phyloP scores from a whole-genome alignment of 2,329 filamentous ascomycete species.

The Chaetomium globosum region DNA sequence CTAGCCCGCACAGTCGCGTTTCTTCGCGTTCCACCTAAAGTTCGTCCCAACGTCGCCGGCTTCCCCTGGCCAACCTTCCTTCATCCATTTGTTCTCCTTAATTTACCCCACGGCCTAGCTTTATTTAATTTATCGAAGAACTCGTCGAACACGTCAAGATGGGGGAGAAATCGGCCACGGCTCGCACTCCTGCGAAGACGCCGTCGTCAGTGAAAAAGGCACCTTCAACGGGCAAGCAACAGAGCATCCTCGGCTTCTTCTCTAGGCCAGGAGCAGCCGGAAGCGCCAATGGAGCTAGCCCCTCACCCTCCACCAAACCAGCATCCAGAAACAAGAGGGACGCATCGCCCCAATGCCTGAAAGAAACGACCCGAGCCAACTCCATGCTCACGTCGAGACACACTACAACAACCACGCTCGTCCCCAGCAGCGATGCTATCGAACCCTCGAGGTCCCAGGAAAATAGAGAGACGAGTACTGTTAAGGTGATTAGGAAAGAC shows the following conservation, averaged over 20 bases:
- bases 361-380: slow-evolving; percentile 54
- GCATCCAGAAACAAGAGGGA: slow-evolving; percentile 37
- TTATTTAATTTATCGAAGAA: not conserved
- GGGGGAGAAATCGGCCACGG: slow-evolving; percentile 38
- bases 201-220: slow-evolving; percentile 46
- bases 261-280: slow-evolving; percentile 56
- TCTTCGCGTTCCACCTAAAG: slow-evolving; percentile 34
- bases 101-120: not conserved
- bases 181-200: slow-evolving; percentile 45
- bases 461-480: slow-evolving; percentile 57
- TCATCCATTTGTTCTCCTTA: not conserved
- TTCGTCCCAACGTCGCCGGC: not conserved
- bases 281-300: slow-evolving; percentile 44
- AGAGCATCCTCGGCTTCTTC: slow-evolving; percentile 81
- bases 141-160: slow-evolving; percentile 30
- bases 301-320: slow-evolving; percentile 38
- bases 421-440: slow-evolving; percentile 76
- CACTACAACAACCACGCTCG: slow-evolving; percentile 64
- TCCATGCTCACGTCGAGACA: slow-evolving; percentile 46
- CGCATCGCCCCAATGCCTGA: slow-evolving; percentile 46
- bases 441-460: slow-evolving; percentile 70
- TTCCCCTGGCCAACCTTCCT: not conserved
- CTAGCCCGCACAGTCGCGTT: slow-evolving; percentile 31
- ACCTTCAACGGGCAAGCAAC: slow-evolving; percentile 59
- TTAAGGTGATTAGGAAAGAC: slow-evolving; percentile 26